Percentiles rank a stretch among this genome's conserved stretches.
Conservation (phyloP, 306 rosid genomes). For the Pachyrhizus erosus region DNA sequence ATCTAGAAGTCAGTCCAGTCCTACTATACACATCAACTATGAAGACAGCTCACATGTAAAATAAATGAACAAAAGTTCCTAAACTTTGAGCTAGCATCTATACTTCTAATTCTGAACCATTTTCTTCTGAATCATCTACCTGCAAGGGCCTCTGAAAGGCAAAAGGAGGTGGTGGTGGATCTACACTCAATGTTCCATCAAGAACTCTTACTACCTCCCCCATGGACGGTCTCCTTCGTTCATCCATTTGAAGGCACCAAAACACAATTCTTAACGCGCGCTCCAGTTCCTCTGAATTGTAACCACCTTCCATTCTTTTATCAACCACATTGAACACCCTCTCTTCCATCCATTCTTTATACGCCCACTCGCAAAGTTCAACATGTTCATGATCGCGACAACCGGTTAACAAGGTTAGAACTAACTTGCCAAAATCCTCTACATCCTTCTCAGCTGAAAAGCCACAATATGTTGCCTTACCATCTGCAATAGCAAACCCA, state of each 20-base stretch:
- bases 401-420: constrained; percentile 59
- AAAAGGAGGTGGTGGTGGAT: constrained; percentile 73
- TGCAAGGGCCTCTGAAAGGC: constrained; percentile 17
- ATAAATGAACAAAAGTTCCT: background rate
- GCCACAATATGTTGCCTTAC: constrained; percentile 41
- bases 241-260: constrained; percentile 79
- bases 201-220: constrained; percentile 71
- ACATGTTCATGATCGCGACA: constrained; percentile 19
- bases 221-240: constrained; percentile 67
- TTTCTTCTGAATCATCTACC: constrained; percentile 46
- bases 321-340: constrained; percentile 56
- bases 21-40: constrained; percentile 54
- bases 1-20: constrained; percentile 65
- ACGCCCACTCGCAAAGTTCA: constrained; percentile 63
- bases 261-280: constrained; percentile 65
- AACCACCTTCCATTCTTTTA: constrained; percentile 53
- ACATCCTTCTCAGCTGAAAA: constrained; percentile 68
- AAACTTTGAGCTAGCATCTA: constrained; percentile 27
- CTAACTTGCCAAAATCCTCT: constrained; percentile 71
- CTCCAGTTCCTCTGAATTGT: constrained; percentile 57
- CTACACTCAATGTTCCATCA: constrained; percentile 67
- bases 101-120: constrained; percentile 36
- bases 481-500: constrained; percentile 58
- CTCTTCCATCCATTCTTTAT: constrained; percentile 69
- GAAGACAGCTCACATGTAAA: background rate